Base-by-base conservation (phyloP, 148 eudicot species). In the Cornus florida region DNA sequence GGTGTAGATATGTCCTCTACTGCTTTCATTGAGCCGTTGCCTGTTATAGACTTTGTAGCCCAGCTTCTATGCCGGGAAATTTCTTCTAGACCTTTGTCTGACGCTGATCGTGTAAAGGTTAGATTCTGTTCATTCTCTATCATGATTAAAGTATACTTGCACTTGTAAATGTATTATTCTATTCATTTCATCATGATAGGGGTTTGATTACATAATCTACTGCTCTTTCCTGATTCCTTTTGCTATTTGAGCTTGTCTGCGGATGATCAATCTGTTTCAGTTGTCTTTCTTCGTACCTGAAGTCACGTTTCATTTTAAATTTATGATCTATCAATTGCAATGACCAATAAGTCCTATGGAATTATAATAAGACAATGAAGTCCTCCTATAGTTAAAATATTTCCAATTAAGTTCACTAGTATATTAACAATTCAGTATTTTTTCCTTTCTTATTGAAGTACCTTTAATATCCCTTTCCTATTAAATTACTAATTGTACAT, bases 61-160 rank as follows among this genome's bases (percentile, higher is more conserved):
- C 90, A 89, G 75, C 86, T 90, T 48, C 85, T 91, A 66, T 85
- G 78, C 48, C 83, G 86, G 82, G 95, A 91, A 70, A 80, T 91
- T 41, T 80, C 88, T 31, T 75, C 91, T 19, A 89, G 97, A 71
- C 94, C 97, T 31, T 82, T 92, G 66, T 88, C 92, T 62, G 97
- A 92, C 85, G 88, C 94, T 50, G 97, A 93, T 77, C 83, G 97
- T 65, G 87, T 93, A 50, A 93, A 91, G 93, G 97, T 89, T 53
- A 10, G 70, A 53, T 53, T 70, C 38, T 28, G 7, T 14, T 60
- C 3, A 12, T 22, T 59, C 66, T 70, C 28, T 33, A 19, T 71
- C 9, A 75, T 76, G 11, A 28, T 12, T 69, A 43, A n/a, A 48
- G 6, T 33, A 69, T 67, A 12, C 20, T 24, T 22, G 32, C 23